These are phyloP conservation scores for Phlebiopsis flavidoalba DNA, from an alignment of 768 basidiomycete genomes.

Conservation along the genomic window DNA sequence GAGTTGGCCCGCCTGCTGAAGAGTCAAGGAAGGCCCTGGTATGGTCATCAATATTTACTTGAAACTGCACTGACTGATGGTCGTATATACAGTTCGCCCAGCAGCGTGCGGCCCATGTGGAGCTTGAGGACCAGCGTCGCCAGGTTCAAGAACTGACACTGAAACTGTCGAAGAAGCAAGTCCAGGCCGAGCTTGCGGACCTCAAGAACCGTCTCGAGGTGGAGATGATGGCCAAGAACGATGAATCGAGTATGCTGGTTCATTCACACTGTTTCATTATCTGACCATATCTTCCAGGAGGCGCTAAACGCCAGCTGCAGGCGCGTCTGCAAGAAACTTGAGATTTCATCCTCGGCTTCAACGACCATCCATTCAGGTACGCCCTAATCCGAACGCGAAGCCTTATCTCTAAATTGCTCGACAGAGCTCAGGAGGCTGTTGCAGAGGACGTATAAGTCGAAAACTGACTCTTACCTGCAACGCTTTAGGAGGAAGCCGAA, in stretches of 20 bases:
- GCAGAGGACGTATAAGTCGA: constrained; percentile 63
- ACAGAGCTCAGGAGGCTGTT: constrained; percentile 58
- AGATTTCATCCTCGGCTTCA: constrained; percentile 53
- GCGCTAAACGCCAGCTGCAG: constrained; percentile 54
- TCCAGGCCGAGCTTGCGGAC: constrained; percentile 49
- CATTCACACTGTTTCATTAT: not conserved
- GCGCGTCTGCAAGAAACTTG: constrained; percentile 57
- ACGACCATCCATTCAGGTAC: constrained; percentile 55
- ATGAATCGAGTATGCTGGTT: constrained; percentile 44
- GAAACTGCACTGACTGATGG: not conserved
- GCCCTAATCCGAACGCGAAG: constrained; percentile 2
- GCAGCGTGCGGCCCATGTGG: constrained; percentile 57
- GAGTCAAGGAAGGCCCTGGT: constrained; percentile 62
- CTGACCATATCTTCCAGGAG: constrained; percentile 19
- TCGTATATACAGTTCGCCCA: constrained; percentile 48
- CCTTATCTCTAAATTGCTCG: not conserved
- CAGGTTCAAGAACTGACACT: constrained; percentile 54
- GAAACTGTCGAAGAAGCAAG: constrained; percentile 51
- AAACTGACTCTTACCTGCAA: constrained; percentile 51
- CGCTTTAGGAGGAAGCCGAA: constrained; percentile 65
- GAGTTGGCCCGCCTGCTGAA: constrained; percentile 59
- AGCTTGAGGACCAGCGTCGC: constrained; percentile 59
- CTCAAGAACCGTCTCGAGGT: constrained; percentile 53
- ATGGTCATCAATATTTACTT: constrained; percentile 32
- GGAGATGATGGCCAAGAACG: constrained; percentile 47